A percentile compares a stretch with the other conserved stretches of the same genome.
Evolutionary conservation across 306 rosid genomes (phyloP).

Genomic region (Begonia fuchsioides): DNA sequence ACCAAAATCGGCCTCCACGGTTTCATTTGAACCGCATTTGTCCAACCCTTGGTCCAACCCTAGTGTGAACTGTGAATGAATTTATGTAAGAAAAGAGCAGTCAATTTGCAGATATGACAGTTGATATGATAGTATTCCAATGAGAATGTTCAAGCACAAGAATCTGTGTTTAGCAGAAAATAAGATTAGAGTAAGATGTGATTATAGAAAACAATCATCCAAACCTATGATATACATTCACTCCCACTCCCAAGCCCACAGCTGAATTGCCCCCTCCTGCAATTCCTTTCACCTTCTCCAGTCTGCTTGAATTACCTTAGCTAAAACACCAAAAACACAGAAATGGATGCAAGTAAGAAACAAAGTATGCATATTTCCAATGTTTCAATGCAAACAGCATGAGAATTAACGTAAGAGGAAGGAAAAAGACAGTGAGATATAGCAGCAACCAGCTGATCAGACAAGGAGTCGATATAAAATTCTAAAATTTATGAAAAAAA

Average conservation of each 20-base stretch:
- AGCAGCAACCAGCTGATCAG: neutral
- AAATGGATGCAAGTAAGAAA: neutral
- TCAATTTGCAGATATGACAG: too few relatives aligned
- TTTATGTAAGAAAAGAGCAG: too few relatives aligned
- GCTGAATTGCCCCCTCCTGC: conserved; percentile 21
- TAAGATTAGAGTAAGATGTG: neutral
- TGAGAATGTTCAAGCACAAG: too few relatives aligned
- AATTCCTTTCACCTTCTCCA: conserved; percentile 66
- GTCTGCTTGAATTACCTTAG: conserved; percentile 69
- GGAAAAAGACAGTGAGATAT: neutral
- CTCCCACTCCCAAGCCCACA: conserved; percentile 39
- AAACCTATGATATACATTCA: conserved; percentile 91
- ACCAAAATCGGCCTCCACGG: too few relatives aligned
- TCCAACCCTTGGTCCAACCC: too few relatives aligned
- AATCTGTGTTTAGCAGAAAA: neutral
- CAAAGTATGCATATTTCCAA: neutral
- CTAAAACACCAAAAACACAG: conserved; percentile 28
- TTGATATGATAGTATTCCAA: too few relatives aligned
- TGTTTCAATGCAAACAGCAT: neutral
- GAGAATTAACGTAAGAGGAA: neutral
- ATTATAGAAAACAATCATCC: neutral
- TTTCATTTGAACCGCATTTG: too few relatives aligned
- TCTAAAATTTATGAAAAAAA: neutral
- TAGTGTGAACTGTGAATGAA: too few relatives aligned
- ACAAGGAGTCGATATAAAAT: neutral